Evolutionary conservation across 148 eudicot genomes (phyloP).

Genomic region (Suaeda aralocaspica): DNA sequence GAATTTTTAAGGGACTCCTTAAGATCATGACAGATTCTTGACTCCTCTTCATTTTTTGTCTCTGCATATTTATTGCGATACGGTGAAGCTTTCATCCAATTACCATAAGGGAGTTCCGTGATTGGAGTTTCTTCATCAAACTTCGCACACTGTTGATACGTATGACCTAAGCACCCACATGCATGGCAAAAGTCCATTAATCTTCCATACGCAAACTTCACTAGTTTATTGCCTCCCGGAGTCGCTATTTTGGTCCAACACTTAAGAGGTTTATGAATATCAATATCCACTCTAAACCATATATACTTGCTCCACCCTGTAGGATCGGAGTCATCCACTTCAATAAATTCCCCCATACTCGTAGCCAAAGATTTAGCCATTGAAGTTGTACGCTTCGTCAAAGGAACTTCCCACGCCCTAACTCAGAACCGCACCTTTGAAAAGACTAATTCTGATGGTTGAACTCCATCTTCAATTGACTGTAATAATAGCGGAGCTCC

Average conservation of each 20-base stretch:
- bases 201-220: background rate
- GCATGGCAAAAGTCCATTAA: background rate
- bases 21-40: too few relatives aligned
- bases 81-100: background rate
- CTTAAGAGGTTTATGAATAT: background rate
- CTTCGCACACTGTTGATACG: background rate
- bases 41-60: too few relatives aligned
- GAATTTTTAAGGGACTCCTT: too few relatives aligned
- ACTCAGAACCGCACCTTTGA: background rate
- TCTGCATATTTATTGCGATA: too few relatives aligned
- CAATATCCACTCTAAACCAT: background rate
- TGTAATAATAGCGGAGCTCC: background rate
- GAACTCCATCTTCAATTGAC: background rate
- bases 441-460: background rate
- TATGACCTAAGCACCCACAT: background rate
- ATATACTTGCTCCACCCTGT: background rate
- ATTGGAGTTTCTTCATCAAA: background rate
- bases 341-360: background rate
- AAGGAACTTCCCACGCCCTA: background rate
- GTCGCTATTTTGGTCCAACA: background rate
- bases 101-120: background rate
- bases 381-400: background rate
- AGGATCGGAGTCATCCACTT: background rate
- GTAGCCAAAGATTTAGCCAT: background rate
- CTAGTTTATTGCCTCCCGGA: background rate